phyloP scores from a whole-genome alignment of 2,329 filamentous ascomycete genomes.

The Colletotrichum graminicola region DNA sequence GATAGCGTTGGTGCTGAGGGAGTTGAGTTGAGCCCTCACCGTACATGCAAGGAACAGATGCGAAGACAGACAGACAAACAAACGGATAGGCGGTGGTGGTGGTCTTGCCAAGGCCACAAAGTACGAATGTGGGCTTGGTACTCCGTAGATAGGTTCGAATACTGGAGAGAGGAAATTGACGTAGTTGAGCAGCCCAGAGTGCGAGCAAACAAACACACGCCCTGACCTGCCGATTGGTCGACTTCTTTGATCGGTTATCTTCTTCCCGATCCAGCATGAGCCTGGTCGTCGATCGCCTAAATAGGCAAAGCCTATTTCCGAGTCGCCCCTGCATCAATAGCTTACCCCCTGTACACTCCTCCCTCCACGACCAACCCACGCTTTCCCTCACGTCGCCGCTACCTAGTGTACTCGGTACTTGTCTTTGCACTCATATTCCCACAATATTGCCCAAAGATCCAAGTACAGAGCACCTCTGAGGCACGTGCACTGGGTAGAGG shows the following conservation, averaged over 20 bases:
- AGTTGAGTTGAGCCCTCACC: too few species aligned
- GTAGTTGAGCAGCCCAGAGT: background rate
- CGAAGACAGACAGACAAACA: background rate
- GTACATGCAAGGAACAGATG: too few species aligned
- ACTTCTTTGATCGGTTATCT: constrained; percentile 35
- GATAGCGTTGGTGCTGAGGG: too few species aligned
- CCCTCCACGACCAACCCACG: background rate
- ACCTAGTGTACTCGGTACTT: background rate
- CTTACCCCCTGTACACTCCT: too few species aligned
- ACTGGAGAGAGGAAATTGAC: background rate
- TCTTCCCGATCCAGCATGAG: constrained; percentile 18
- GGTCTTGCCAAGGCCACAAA: background rate
- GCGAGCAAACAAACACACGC: constrained; percentile 10
- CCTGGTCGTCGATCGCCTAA: constrained; percentile 30
- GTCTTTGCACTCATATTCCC: too few species aligned
- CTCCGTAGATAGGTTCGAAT: too few species aligned
- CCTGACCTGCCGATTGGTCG: constrained; percentile 27
- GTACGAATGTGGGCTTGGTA: too few species aligned
- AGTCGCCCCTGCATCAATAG: constrained; percentile 7
- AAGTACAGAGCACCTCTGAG: too few species aligned
- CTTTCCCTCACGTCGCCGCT: background rate
- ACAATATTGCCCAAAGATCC: rapidly evolving
- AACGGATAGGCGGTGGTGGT: background rate
- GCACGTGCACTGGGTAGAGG: too few species aligned
- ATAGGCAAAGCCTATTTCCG: constrained; percentile 10